Percentiles rank a stretch among this genome's conserved stretches.
These are phyloP conservation scores for Stephanodiscus triporus DNA, from an alignment of 108 stramenopile genomes.

Conservation along the genomic window DNA sequence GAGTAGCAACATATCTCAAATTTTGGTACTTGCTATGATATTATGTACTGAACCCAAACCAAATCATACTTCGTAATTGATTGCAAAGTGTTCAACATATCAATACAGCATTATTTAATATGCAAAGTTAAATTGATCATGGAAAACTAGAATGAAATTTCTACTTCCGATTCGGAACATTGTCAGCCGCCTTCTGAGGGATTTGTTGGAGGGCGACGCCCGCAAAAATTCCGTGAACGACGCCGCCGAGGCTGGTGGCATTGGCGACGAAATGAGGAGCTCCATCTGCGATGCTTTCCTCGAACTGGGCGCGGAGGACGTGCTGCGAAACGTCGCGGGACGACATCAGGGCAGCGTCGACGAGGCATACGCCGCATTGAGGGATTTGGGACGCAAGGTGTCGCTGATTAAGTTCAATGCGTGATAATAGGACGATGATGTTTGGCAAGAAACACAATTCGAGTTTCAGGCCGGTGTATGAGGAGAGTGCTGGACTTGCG, in stretches of 20 bases:
- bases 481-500: constrained; percentile 33
- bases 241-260: not conserved
- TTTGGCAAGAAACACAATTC: constrained; percentile 57
- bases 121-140: too few species aligned
- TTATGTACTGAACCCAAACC: too few species aligned
- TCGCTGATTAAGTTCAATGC: constrained; percentile 55
- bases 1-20: not conserved
- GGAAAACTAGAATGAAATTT: too few species aligned
- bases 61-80: too few species aligned
- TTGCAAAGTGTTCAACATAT: too few species aligned
- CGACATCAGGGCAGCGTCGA: constrained; percentile 82
- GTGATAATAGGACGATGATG: constrained; percentile 36
- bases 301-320: constrained; percentile 77
- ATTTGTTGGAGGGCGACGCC: constrained; percentile 1
- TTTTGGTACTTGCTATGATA: too few species aligned
- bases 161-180: constrained; percentile 88
- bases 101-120: too few species aligned
- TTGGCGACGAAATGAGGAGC: constrained; percentile 23
- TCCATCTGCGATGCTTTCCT: constrained; percentile 56
- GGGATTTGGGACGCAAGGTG: constrained; percentile 80
- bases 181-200: constrained; percentile 61
- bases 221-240: not conserved
- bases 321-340: constrained; percentile 71
- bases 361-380: constrained; percentile 91
- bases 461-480: constrained; percentile 51